Base-by-base conservation (phyloP, 2,329 filamentous ascomycete species). In the Onygena corvina region DNA sequence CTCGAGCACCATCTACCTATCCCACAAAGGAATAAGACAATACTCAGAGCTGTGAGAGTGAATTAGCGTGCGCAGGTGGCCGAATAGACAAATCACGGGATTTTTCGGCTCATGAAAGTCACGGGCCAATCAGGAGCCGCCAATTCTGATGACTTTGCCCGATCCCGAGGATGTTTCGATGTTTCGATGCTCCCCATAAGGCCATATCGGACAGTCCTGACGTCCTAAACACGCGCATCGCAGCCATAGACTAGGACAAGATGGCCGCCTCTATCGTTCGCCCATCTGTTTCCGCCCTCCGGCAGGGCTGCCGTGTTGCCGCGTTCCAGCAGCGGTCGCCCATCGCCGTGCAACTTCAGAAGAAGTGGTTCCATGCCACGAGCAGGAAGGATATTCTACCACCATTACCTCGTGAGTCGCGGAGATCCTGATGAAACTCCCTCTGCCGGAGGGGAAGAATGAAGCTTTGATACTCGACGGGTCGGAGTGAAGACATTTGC, bases 301-400 rank as follows among this genome's bases (percentile, higher is more conserved):
- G 65, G 56, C 63, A 64, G 57, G 58, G 61, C 54, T 61, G 58
- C 50, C 52, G 47, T 18, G 48, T 50, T 45, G 52, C 52, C 16
- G 54, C 54, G 2, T 52, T 56, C 34, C 55, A 57, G 50, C 52
- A 53, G 18, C 57, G 52, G 49, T 54, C 56, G 25, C 57, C 53
- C 16, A 30, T 59, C 7, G 50, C 57, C 23, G 45, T 34, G 25
- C 52, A 56, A 46, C 55, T 65, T 51, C 59, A 60, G 54, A 62
- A 59, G 55, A 61, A 59, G 57, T 64, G 57, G 49, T 94, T 98
- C 77, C 89, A 95, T 70, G 86, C 83, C 61, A 86, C 86, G 35
- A 76, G 80, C 68, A 78, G 79, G 70, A 78, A 79, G 67, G 75
- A 76, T 64, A 83, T 90, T 62, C 76, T 98, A 51, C 87, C 90